Evolutionary conservation across 495 filamentous ascomycete species (phyloP).

Genomic region (Bacidia gigantensis): DNA sequence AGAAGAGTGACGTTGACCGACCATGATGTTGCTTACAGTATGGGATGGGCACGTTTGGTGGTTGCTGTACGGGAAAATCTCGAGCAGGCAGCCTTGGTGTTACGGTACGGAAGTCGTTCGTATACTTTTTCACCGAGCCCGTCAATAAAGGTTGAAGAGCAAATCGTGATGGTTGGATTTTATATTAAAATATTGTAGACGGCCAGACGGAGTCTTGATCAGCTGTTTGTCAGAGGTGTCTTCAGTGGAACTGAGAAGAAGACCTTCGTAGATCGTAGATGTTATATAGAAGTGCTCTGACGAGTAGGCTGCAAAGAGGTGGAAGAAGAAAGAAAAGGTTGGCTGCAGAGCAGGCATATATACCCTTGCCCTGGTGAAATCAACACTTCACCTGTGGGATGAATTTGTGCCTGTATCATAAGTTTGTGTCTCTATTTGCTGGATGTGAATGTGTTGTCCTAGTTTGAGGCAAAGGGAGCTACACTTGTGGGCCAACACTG

Average conservation of each 20-base stretch:
- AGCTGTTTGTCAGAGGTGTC: too few relatives aligned
- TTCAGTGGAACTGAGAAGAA: too few relatives aligned
- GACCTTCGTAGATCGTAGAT: neutral
- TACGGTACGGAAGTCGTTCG: too few relatives aligned
- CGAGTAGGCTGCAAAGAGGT: neutral
- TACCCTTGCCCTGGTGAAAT: neutral
- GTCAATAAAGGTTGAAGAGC: too few relatives aligned
- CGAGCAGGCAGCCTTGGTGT: too few relatives aligned
- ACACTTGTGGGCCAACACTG: neutral
- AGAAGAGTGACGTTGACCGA: neutral
- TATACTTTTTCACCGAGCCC: too few relatives aligned
- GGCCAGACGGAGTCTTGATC: too few relatives aligned
- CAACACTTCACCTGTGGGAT: neutral
- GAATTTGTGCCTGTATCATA: neutral
- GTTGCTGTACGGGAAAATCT: too few relatives aligned
- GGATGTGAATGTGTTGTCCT: neutral
- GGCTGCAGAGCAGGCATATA: slow-evolving; percentile 8
- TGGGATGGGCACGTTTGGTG: too few relatives aligned
- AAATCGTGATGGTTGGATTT: too few relatives aligned
- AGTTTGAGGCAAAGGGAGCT: neutral
- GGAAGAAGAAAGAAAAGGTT: slow-evolving; percentile 2
- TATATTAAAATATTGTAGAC: too few relatives aligned
- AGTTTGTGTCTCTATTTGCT: neutral
- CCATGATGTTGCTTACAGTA: slow-evolving; percentile 1
- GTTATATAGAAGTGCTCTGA: neutral